A percentile compares a stretch with the other conserved stretches of the same genome.
These are phyloP conservation scores for Penicillium desertorum DNA, from an alignment of 495 filamentous ascomycete species.

Conservation along the genomic window DNA sequence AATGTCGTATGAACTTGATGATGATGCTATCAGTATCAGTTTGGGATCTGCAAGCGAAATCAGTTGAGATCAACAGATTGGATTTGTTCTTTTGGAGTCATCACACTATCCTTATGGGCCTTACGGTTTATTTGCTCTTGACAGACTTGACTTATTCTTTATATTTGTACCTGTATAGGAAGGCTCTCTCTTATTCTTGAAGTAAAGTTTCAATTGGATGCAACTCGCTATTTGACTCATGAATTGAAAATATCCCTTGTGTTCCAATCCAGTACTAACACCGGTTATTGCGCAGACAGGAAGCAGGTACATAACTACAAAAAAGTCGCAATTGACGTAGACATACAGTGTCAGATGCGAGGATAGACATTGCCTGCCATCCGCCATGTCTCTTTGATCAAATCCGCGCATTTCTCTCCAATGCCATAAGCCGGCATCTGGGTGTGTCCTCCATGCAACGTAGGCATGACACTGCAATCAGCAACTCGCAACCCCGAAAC, in stretches of 20 bases:
- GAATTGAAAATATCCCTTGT: neutral
- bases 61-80: slow-evolving; percentile 2
- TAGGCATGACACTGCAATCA: slow-evolving; percentile 58
- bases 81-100: neutral
- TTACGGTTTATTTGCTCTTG: neutral
- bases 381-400: slow-evolving; percentile 49
- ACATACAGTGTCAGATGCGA: slow-evolving; percentile 17
- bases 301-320: no score
- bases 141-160: neutral
- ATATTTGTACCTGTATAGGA: slow-evolving; percentile 3
- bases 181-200: neutral
- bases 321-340: neutral
- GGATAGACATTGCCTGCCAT: slow-evolving; percentile 24
- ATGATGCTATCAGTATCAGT: slow-evolving; percentile 5
- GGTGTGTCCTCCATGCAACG: slow-evolving; percentile 54
- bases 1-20: slow-evolving; percentile 5
- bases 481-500: slow-evolving; percentile 54
- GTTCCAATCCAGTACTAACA: neutral
- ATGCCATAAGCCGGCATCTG: slow-evolving; percentile 61
- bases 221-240: neutral
- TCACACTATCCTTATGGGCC: slow-evolving; percentile 3
- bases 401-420: slow-evolving; percentile 57
- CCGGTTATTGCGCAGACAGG: neutral
- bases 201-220: neutral
- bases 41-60: slow-evolving; percentile 10